Percentiles rank a stretch among this genome's conserved stretches.
Evolutionary conservation across 140 eudicot genomes (phyloP).

Genomic region (Ambrosia hybrid): DNA sequence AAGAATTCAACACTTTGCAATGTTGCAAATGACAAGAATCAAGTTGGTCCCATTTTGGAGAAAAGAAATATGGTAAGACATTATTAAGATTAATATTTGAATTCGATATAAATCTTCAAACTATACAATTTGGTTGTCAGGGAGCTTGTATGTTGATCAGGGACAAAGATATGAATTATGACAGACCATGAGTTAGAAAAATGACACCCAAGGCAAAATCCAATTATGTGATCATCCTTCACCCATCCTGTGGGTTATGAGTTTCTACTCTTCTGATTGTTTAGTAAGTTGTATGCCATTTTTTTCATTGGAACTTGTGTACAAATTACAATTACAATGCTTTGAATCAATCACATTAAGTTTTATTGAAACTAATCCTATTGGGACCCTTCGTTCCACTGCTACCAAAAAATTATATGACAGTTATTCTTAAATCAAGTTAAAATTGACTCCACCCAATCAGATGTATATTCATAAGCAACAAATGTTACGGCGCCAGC

Average conservation of each 20-base stretch:
- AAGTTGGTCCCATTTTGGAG: no score
- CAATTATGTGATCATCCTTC: no score
- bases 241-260: background rate
- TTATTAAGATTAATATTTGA: no score
- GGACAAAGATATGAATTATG: no score
- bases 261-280: background rate
- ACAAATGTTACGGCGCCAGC: slow-evolving; percentile 99
- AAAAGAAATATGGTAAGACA: no score
- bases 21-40: no score
- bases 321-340: background rate
- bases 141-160: no score
- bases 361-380: slow-evolving; percentile 29
- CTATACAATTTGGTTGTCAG: no score
- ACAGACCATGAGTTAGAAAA: no score
- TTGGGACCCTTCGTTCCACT: slow-evolving; percentile 12
- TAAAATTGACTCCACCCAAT: slow-evolving; percentile 70
- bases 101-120: no score
- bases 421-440: slow-evolving; percentile 31
- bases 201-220: no score
- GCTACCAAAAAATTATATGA: slow-evolving; percentile 27
- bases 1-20: no score
- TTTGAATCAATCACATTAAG: background rate
- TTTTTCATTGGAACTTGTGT: background rate
- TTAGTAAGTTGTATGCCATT: background rate
- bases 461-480: slow-evolving; percentile 73